phyloP scores from a whole-genome alignment of 306 rosid genomes.

The Sesbania bispinosa region DNA sequence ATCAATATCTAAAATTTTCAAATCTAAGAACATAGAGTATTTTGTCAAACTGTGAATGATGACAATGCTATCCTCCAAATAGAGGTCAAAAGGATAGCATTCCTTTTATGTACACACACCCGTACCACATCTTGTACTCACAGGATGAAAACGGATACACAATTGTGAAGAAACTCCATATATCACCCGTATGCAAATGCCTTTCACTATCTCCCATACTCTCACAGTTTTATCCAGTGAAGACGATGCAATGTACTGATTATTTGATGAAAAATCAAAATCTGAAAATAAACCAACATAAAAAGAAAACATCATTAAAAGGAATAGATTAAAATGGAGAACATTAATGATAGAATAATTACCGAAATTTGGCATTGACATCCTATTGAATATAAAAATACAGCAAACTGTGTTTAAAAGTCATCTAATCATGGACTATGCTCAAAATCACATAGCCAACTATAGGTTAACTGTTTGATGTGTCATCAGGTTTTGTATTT shows the following conservation, averaged over 20 bases:
- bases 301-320: constrained; percentile 26
- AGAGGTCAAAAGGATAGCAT: neutral
- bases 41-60: constrained; percentile 7
- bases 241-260: constrained; percentile 94
- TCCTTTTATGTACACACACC: neutral
- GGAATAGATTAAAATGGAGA: neutral
- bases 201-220: constrained; percentile 89
- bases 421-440: neutral
- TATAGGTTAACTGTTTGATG: neutral
- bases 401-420: neutral
- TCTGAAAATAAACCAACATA: constrained; percentile 59
- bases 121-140: constrained; percentile 42
- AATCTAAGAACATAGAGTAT: neutral
- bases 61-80: constrained; percentile 7
- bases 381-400: neutral
- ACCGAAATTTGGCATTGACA: neutral
- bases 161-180: constrained; percentile 89
- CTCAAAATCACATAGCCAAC: constrained; percentile 4
- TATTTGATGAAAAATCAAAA: constrained; percentile 91
- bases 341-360: neutral
- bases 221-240: constrained; percentile 95
- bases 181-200: constrained; percentile 93
- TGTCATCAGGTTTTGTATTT: neutral
- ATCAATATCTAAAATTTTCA: neutral
- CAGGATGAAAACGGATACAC: constrained; percentile 98